Evolutionary conservation across 2,329 filamentous ascomycete genomes (phyloP).

Genomic region (Aspergillus pseudonomiae): DNA sequence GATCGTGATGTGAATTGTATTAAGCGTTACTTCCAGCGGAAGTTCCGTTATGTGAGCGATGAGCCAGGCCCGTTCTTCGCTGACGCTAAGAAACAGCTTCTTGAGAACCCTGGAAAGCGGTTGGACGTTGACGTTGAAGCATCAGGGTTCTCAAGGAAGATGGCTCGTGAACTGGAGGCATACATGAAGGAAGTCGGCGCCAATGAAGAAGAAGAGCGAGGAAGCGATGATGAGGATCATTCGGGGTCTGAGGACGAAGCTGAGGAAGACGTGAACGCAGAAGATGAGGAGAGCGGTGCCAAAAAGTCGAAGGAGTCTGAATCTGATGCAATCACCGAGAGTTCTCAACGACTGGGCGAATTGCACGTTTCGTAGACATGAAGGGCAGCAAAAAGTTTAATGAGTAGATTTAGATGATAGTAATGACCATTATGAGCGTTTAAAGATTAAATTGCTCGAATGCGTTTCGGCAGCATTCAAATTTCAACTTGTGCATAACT

Average conservation of each 20-base stretch:
- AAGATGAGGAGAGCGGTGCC: background rate
- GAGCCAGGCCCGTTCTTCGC: constrained; percentile 82
- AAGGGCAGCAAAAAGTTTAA: constrained; percentile 15
- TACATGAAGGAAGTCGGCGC: constrained; percentile 78
- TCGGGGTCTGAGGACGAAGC: constrained; percentile 38
- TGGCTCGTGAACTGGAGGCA: constrained; percentile 88
- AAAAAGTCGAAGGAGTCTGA: constrained; percentile 7
- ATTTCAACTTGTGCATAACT: too few species aligned
- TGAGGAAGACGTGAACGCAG: constrained; percentile 22
- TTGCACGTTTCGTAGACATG: constrained; percentile 34
- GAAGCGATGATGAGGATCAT: constrained; percentile 38
- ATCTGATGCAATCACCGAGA: constrained; percentile 27
- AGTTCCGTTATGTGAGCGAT: constrained; percentile 84
- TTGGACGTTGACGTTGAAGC: constrained; percentile 89
- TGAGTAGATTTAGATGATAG: constrained; percentile 28
- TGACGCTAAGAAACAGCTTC: constrained; percentile 74
- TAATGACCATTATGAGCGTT: constrained; percentile 25
- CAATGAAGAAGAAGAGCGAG: constrained; percentile 52
- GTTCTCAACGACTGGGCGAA: constrained; percentile 33
- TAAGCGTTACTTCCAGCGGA: constrained; percentile 87
- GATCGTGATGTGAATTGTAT: constrained; percentile 94
- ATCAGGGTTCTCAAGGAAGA: constrained; percentile 94
- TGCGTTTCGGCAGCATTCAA: background rate
- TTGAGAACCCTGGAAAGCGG: constrained; percentile 64
- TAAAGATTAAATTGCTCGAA: background rate